These are phyloP conservation scores for Rhizopus stolonifer DNA, from an alignment of 371 early-diverging fungal species.

Conservation along the genomic window DNA sequence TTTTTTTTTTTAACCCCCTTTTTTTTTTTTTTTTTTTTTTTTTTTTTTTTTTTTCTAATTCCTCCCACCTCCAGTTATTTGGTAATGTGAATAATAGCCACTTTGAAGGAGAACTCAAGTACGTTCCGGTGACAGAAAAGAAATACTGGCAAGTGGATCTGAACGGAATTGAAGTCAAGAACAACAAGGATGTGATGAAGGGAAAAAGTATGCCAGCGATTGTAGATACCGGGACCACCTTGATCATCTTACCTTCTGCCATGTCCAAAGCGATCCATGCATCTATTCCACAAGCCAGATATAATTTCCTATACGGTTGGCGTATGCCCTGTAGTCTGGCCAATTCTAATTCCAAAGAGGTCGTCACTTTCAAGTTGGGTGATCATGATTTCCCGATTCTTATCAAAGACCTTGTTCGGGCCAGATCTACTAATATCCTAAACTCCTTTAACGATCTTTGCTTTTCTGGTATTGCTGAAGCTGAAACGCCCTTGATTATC, in stretches of 20 bases:
- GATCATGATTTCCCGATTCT: conserved; percentile 23
- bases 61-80: no score
- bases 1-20: no score
- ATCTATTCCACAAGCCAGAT: conserved; percentile 45
- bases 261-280: conserved; percentile 43
- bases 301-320: conserved; percentile 43
- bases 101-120: conserved; percentile 46
- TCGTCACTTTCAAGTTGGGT: conserved; percentile 24
- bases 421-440: conserved; percentile 21
- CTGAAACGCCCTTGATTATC: conserved; percentile 26
- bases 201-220: conserved; percentile 30
- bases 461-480: conserved; percentile 39
- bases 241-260: conserved; percentile 33
- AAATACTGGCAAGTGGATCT: conserved; percentile 56
- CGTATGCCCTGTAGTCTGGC: conserved; percentile 37
- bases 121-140: conserved; percentile 35
- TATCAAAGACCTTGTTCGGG: conserved; percentile 26
- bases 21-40: no score
- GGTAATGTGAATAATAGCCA: conserved; percentile 36
- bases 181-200: conserved; percentile 20
- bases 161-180: conserved; percentile 36
- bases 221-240: conserved; percentile 52
- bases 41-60: no score
- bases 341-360: neutral
- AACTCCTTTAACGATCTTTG: conserved; percentile 23